These are phyloP conservation scores for Misopates orontium DNA, from an alignment of 257 asterid species.

Conservation along the genomic window DNA sequence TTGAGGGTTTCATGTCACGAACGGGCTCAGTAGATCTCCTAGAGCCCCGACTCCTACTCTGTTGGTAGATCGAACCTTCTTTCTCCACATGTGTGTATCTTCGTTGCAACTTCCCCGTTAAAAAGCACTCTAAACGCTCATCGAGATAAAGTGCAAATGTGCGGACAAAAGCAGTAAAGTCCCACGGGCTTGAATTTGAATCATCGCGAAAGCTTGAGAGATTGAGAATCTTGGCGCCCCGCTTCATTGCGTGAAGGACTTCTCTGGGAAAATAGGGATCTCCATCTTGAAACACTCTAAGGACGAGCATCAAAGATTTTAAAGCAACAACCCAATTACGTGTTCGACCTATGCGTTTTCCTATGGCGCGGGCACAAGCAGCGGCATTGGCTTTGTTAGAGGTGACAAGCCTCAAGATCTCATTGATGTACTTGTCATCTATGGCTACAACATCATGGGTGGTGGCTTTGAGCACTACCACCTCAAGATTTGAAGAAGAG, in stretches of 20 bases:
- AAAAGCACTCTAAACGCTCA: slow-evolving; percentile 78
- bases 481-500: slow-evolving; percentile 62
- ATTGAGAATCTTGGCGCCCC: slow-evolving; percentile 77
- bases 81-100: slow-evolving; percentile 37
- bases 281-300: slow-evolving; percentile 76
- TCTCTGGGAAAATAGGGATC: slow-evolving; percentile 88
- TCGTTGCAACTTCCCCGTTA: slow-evolving; percentile 71
- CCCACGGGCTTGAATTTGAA: slow-evolving; percentile 78
- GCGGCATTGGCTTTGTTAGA: slow-evolving; percentile 70
- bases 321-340: slow-evolving; percentile 76
- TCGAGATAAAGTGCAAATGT: slow-evolving; percentile 77
- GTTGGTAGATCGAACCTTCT: slow-evolving; percentile 22
- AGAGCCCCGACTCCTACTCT: slow-evolving; percentile 24
- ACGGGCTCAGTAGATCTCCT: slow-evolving; percentile 43
- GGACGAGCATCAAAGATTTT: slow-evolving; percentile 71
- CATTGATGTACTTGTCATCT: slow-evolving; percentile 50
- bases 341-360: slow-evolving; percentile 74
- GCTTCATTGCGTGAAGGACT: slow-evolving; percentile 77
- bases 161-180: slow-evolving; percentile 70
- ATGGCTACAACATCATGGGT: slow-evolving; percentile 67
- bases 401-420: slow-evolving; percentile 60
- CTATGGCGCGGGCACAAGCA: slow-evolving; percentile 73
- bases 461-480: slow-evolving; percentile 76
- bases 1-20: slow-evolving; percentile 66
- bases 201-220: slow-evolving; percentile 69